Conservation (phyloP, 495 filamentous ascomycete species). For the Annulohypoxylon stygium region DNA sequence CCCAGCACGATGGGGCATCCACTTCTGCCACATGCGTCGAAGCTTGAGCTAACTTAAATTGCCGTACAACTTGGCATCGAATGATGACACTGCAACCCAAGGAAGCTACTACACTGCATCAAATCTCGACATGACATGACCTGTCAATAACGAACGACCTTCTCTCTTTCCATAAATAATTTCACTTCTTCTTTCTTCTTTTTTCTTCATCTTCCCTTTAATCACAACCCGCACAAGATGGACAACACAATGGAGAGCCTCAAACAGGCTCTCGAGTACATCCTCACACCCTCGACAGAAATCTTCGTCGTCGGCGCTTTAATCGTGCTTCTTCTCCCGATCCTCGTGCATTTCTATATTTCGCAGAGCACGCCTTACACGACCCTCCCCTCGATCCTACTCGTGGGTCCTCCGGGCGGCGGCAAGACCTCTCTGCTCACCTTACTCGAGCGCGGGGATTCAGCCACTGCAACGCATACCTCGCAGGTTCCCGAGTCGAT, state of each 20-base stretch:
- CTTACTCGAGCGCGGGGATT: slow-evolving; percentile 65
- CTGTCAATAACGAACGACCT: background rate
- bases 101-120: slow-evolving; percentile 11
- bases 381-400: slow-evolving; percentile 82
- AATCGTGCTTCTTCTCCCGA: slow-evolving; percentile 77
- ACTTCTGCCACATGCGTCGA: slow-evolving; percentile 26
- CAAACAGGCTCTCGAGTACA: slow-evolving; percentile 56
- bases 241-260: slow-evolving; percentile 36
- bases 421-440: slow-evolving; percentile 92
- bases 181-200: slow-evolving; percentile 3
- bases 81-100: slow-evolving; percentile 48
- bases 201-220: background rate
- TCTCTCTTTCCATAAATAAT: slow-evolving; percentile 6
- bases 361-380: slow-evolving; percentile 74
- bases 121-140: slow-evolving; percentile 35
- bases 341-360: slow-evolving; percentile 82
- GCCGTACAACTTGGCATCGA: slow-evolving; percentile 44
- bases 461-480: slow-evolving; percentile 75
- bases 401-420: slow-evolving; percentile 84
- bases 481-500: slow-evolving; percentile 81
- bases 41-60: slow-evolving; percentile 23
- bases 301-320: slow-evolving; percentile 74
- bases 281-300: slow-evolving; percentile 65
- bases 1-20: slow-evolving; percentile 32
- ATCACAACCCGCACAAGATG: slow-evolving; percentile 5